These are phyloP conservation scores for Fusarium udum DNA, from an alignment of 2,329 filamentous ascomycete genomes.

Conservation along the genomic window DNA sequence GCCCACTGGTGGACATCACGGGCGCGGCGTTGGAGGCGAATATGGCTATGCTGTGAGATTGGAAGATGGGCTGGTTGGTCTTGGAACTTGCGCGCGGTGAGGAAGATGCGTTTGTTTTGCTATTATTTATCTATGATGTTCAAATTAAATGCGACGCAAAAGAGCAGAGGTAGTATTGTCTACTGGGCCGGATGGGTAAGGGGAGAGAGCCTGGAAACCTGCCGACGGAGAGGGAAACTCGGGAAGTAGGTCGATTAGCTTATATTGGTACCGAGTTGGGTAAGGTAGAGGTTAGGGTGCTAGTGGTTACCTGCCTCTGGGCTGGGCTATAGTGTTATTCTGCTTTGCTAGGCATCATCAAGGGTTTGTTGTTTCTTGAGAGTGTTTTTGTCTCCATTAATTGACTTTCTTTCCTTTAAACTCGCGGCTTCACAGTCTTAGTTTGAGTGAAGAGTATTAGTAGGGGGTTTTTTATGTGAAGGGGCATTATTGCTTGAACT, in stretches of 20 bases:
- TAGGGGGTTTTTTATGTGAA: too few species aligned
- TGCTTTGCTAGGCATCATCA: constrained; percentile 17
- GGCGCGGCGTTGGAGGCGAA: constrained; percentile 44
- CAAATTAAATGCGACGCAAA: background rate
- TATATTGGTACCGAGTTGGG: background rate
- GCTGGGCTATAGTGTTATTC: constrained; percentile 9
- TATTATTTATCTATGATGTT: constrained; percentile 12
- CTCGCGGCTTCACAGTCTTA: background rate
- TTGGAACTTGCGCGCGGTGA: constrained; percentile 29
- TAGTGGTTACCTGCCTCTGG: constrained; percentile 9
- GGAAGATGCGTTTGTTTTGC: constrained; percentile 13
- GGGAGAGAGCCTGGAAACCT: background rate
- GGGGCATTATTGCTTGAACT: background rate
- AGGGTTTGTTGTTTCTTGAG: constrained; percentile 26
- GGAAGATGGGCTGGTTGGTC: constrained; percentile 24
- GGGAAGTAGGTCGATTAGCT: background rate
- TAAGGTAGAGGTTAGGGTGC: constrained; percentile 1
- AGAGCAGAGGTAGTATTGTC: background rate
- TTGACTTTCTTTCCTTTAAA: constrained; percentile 19
- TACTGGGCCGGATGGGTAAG: background rate
- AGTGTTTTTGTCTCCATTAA: constrained; percentile 28
- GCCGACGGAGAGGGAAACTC: background rate
- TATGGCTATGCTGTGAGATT: constrained; percentile 35
- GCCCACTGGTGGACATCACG: constrained; percentile 40
- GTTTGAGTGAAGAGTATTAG: background rate